Base-by-base conservation (phyloP, 257 asterid genomes). In the Fraxinus cuspidata region DNA sequence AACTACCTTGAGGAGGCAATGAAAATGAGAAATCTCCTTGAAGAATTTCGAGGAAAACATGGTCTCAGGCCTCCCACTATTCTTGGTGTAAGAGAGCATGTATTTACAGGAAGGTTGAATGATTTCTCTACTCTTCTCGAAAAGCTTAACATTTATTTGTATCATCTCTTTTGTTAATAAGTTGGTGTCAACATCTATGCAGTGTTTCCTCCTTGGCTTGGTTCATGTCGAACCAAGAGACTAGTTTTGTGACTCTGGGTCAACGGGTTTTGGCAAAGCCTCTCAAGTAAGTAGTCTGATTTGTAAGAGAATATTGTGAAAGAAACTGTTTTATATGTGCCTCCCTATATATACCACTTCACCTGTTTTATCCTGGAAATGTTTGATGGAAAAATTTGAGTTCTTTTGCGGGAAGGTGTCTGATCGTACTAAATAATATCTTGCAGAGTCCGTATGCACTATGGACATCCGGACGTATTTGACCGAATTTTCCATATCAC, bases 141-240 rank as follows among this genome's bases (percentile, higher is more conserved):
- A 25, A 42, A 60, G 68, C 58, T 9, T 72, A 72, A 73, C 70
- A 64, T 65, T 71, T 64, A 51, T 38, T 77, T 49, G 44, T 44
- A 56, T 8, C 68, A 72, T 81, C 77, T 77, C 37, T 63, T 25
- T 25, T 18, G n/a, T 73, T 19, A 32, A 27, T 80, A 67, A 70
- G 51, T 77, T 29, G 15, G 69, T 47, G 77, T 78, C 60, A 75
- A 70, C 67, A 49, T 71, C 35, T 63, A 31, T 89, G 91, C 96
- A 95, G 99, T 95, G 99, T 95, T 76, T 95, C 99, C 81, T 95
- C 98, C 60, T 91, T 95, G 90, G 99, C 97, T 37, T 90, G 92
- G 98, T 95, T 95, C 84, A 95, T 95, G 99, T 95, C 99, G 81
- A 95, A 95, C 85, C 99, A 95, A 81, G 99, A 95, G 90, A 93